A percentile compares a stretch with the other conserved stretches of the same genome.
Evolutionary conservation across 257 asterid genomes (phyloP).

Genomic region (Scutellaria baicalensis): DNA sequence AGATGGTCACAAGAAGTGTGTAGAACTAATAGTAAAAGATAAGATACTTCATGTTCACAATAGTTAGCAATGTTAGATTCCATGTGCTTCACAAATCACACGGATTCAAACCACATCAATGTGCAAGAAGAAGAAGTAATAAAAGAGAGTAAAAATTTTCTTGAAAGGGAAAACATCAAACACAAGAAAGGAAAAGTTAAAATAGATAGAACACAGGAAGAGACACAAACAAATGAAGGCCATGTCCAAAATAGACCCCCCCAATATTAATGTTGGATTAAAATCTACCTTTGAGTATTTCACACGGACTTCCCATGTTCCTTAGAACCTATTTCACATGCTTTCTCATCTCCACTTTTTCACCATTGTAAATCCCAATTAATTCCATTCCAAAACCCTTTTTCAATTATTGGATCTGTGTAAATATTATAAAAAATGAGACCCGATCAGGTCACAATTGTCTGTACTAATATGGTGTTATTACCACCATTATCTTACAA

Average conservation of each 20-base stretch:
- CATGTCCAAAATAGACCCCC: conserved; percentile 29
- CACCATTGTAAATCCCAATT: neutral
- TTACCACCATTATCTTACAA: conserved; percentile 19
- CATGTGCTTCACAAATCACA: neutral
- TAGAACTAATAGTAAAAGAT: too few relatives aligned
- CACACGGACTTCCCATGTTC: conserved; percentile 55
- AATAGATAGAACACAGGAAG: neutral
- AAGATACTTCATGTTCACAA: neutral
- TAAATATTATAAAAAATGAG: too few relatives aligned
- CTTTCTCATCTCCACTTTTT: conserved; percentile 25
- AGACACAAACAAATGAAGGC: conserved; percentile 7
- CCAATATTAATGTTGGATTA: conserved; percentile 18
- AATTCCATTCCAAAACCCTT: too few relatives aligned
- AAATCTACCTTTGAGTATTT: conserved; percentile 26
- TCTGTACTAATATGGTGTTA: neutral
- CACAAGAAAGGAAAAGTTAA: neutral
- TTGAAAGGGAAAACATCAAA: neutral
- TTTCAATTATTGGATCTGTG: too few relatives aligned
- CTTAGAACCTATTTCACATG: conserved; percentile 50
- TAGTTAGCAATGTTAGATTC: neutral
- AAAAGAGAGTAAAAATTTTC: neutral
- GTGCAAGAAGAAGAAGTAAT: neutral
- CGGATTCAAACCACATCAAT: neutral
- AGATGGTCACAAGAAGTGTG: too few relatives aligned
- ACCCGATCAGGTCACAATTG: too few relatives aligned